phyloP scores from a whole-genome alignment of 768 basidiomycete species.

The Auricularia auricula-judae region DNA sequence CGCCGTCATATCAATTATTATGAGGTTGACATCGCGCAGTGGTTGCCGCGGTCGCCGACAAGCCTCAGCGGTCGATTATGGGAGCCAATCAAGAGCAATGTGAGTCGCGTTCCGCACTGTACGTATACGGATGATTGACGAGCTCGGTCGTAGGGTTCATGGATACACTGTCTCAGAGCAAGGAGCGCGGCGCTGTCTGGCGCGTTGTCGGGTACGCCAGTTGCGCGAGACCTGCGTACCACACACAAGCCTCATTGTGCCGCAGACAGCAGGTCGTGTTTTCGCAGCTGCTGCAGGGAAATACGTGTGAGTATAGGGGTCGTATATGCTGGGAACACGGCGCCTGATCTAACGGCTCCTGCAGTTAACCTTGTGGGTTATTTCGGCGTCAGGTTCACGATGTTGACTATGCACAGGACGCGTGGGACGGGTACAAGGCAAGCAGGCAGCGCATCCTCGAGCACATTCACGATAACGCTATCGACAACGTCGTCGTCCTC shows the following conservation, averaged over 20 bases:
- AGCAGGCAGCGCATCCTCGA: slow-evolving; percentile 41
- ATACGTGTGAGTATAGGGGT: slow-evolving; percentile 21
- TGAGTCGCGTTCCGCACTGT: slow-evolving; percentile 11
- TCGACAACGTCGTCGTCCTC: slow-evolving; percentile 45
- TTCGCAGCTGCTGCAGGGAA: slow-evolving; percentile 31
- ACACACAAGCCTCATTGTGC: background rate
- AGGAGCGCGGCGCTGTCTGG: slow-evolving; percentile 40
- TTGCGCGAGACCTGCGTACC: background rate
- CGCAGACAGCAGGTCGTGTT: slow-evolving; percentile 47
- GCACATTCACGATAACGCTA: slow-evolving; percentile 37
- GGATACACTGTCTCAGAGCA: slow-evolving; percentile 33
- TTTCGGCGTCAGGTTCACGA: background rate
- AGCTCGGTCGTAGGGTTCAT: slow-evolving; percentile 30
- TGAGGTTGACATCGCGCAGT: slow-evolving; percentile 17
- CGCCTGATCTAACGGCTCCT: background rate
- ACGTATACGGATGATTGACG: background rate
- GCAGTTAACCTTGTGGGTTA: slow-evolving; percentile 18
- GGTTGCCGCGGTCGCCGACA: slow-evolving; percentile 32
- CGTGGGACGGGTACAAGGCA: slow-evolving; percentile 51
- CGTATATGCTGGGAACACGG: slow-evolving; percentile 6
- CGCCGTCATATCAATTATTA: background rate
- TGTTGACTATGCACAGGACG: slow-evolving; percentile 25
- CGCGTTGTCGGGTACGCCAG: slow-evolving; percentile 35
- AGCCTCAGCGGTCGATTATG: slow-evolving; percentile 40
- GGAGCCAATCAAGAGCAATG: slow-evolving; percentile 44